A percentile compares a stretch with the other conserved stretches of the same genome.
Conservation (phyloP, 805 yeast genomes). For the Debaryomyces maramus region DNA sequence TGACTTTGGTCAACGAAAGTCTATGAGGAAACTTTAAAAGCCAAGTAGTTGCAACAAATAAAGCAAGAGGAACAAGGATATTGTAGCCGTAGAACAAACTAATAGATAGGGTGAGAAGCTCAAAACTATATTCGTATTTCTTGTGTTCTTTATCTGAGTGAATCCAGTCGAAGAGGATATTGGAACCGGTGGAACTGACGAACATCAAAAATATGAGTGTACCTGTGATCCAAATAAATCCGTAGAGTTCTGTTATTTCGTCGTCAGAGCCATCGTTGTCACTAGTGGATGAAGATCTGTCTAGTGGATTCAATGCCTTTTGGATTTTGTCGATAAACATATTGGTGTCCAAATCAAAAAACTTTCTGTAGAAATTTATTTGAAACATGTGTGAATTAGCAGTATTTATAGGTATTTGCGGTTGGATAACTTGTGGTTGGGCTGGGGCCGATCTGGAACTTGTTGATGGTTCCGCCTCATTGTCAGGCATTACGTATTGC, state of each 20-base stretch:
- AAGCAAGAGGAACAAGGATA: slow-evolving; percentile 56
- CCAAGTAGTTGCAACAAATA: slow-evolving; percentile 55
- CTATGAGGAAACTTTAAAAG: slow-evolving; percentile 50
- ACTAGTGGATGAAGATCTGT: slow-evolving; percentile 10
- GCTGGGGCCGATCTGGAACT: slow-evolving; percentile 2
- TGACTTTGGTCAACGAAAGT: slow-evolving; percentile 55
- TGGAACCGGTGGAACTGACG: slow-evolving; percentile 70
- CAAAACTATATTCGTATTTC: slow-evolving; percentile 59
- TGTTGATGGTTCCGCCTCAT: slow-evolving; percentile 2
- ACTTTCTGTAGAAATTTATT: slow-evolving; percentile 59
- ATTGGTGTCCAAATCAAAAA: slow-evolving; percentile 66
- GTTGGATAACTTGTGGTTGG: slow-evolving; percentile 20
- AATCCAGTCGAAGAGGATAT: slow-evolving; percentile 57
- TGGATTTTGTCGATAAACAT: slow-evolving; percentile 58
- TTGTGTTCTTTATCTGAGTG: slow-evolving; percentile 40
- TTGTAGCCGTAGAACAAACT: slow-evolving; percentile 77
- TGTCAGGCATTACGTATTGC: slow-evolving; percentile 11
- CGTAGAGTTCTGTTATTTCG: slow-evolving; percentile 68
- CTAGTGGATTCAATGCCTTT: slow-evolving; percentile 57
- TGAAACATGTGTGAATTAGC: slow-evolving; percentile 48
- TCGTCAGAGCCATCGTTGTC: slow-evolving; percentile 28
- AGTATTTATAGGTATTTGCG: slow-evolving; percentile 24
- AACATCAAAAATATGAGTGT: slow-evolving; percentile 74
- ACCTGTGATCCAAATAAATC: slow-evolving; percentile 88
- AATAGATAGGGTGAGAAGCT: slow-evolving; percentile 65